Evolutionary conservation across 1,139 yeast genomes (phyloP), one percentile per base, ranked within the genome.

Genomic region (Candida sp.): DNA sequence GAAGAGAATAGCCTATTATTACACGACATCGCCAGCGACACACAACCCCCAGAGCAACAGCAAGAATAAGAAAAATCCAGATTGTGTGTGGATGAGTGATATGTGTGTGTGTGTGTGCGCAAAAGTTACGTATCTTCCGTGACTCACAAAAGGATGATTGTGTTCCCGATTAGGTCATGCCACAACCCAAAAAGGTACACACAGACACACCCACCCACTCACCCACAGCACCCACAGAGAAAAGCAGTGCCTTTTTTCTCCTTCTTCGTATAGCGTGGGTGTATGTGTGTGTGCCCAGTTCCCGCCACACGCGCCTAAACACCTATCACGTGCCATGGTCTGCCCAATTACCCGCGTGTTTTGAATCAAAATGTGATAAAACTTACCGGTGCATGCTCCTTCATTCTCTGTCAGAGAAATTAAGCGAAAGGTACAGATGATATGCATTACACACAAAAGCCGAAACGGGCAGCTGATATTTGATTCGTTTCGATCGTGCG

Each of bases 391-490:
- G 17, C 42, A 38, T 26, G 27, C 42, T 26, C 32, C 26, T n/a
- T 11, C 32, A 38, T 38, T 38, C 42, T 22, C 22, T 25, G 23
- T 38, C 22, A 26, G 23, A 38, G 4, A 26, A 38, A 26, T 25
- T 38, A 38, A 38, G 42, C 42, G 42, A 38, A 26, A 38, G 42
- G 12, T 38, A 26, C 42, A 26, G 32, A 38, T 28, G 31, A 28
- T 32, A 32, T 32, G 35, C 35, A 9, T 32, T 38, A 25, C 17
- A 37, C 41, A 37, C 26, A 38, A 38, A 38, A 26, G 42, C 42
- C 31, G 42, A n/a, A 25, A 9, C 7, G 27, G 40, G 40, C 30
- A n/a, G 3, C 30, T n/a, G 30, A 37, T 23, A 37, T 37, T 34
- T 34, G 4, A 11, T 11, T 37, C 28, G 25, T 37, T 37, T 37